Evolutionary conservation across 2,329 filamentous ascomycete genomes (phyloP).

Genomic region (Graphilbum ipis-grandicollis): DNA sequence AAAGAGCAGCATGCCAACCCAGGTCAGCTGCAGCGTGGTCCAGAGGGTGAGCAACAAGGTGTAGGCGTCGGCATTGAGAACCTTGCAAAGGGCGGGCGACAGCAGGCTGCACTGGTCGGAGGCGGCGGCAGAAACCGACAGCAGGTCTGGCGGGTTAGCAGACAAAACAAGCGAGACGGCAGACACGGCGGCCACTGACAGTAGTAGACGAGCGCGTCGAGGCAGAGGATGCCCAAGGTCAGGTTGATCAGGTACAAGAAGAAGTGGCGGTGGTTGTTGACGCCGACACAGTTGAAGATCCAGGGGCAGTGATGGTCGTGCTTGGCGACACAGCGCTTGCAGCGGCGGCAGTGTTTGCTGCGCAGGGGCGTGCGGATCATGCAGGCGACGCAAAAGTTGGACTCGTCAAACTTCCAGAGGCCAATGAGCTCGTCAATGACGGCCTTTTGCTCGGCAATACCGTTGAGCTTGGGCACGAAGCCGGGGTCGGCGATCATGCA

Average conservation of each 20-base stretch:
- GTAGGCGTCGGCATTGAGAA: slow-evolving; percentile 68
- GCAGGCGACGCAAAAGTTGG: slow-evolving; percentile 84
- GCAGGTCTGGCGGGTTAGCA: slow-evolving; percentile 39
- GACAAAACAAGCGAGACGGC: neutral
- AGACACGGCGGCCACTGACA: slow-evolving; percentile 32
- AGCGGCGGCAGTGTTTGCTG: slow-evolving; percentile 90
- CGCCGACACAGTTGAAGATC: slow-evolving; percentile 90
- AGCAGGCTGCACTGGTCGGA: slow-evolving; percentile 55
- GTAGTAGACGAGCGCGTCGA: slow-evolving; percentile 54
- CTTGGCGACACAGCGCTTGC: slow-evolving; percentile 82
- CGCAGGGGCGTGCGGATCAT: slow-evolving; percentile 86
- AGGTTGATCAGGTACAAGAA: slow-evolving; percentile 73
- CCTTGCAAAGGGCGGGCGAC: slow-evolving; percentile 54
- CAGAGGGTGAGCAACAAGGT: slow-evolving; percentile 66
- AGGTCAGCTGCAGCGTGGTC: slow-evolving; percentile 71
- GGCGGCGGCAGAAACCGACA: slow-evolving; percentile 33
- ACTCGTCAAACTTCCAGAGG: slow-evolving; percentile 79
- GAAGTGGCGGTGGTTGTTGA: slow-evolving; percentile 94
- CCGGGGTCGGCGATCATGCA: slow-evolving; percentile 84
- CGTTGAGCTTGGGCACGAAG: slow-evolving; percentile 78
- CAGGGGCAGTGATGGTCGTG: slow-evolving; percentile 97
- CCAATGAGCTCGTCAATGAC: slow-evolving; percentile 76
- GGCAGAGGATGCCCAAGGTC: slow-evolving; percentile 54
- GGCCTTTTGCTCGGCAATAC: slow-evolving; percentile 75
- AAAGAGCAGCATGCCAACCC: slow-evolving; percentile 92